Conservation (phyloP, 768 basidiomycete species). For the Suillus fuscotomentosus region DNA sequence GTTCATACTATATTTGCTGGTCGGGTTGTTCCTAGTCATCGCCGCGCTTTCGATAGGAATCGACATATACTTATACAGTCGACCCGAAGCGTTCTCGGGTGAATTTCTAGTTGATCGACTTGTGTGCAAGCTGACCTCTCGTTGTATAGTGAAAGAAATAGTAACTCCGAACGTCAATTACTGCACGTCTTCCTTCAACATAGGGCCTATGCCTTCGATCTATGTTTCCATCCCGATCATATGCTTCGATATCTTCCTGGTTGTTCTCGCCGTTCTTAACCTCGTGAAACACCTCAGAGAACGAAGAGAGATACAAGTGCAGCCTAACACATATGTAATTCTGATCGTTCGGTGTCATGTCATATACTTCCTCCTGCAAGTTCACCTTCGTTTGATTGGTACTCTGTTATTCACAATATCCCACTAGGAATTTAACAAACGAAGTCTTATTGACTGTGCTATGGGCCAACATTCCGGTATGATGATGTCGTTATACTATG, state of each 20-base stretch:
- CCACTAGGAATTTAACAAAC: neutral
- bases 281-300: neutral
- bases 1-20: neutral
- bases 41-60: neutral
- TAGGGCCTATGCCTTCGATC: neutral
- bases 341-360: neutral
- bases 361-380: neutral
- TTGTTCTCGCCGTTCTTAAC: neutral
- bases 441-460: neutral
- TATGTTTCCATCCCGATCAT: neutral
- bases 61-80: neutral
- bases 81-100: neutral
- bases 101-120: neutral
- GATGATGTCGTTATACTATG: neutral
- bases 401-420: neutral
- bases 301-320: neutral
- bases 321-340: neutral
- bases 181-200: neutral
- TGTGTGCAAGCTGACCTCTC: neutral
- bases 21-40: neutral
- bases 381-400: neutral
- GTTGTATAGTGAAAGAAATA: neutral
- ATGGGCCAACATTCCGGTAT: neutral
- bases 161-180: neutral
- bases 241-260: neutral